These are phyloP conservation scores for Phytopythium chamaehyphon DNA, from an alignment of 352 stramenopile species.

Conservation along the genomic window DNA sequence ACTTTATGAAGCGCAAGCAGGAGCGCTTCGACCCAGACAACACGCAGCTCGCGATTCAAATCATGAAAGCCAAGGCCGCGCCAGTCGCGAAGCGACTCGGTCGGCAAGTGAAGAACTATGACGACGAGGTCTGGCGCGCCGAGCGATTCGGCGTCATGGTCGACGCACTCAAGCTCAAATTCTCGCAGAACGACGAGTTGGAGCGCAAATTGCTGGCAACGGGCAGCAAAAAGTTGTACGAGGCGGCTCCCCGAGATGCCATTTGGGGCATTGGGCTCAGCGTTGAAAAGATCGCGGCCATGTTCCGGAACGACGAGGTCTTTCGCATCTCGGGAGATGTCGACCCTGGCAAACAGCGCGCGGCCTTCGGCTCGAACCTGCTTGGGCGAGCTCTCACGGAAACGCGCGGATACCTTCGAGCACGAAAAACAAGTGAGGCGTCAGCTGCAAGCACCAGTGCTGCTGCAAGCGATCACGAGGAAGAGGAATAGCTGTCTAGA, in stretches of 20 bases:
- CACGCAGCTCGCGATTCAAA: conserved; percentile 25
- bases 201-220: conserved; percentile 34
- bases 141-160: conserved; percentile 47
- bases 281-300: conserved; percentile 26
- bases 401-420: conserved; percentile 34
- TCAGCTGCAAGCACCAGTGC: conserved; percentile 10
- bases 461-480: too few species aligned
- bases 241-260: conserved; percentile 38
- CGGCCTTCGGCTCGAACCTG: conserved; percentile 50
- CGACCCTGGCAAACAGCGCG: conserved; percentile 16
- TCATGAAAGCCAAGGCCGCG: conserved; percentile 43
- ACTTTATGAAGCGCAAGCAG: conserved; percentile 73
- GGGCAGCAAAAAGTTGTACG: conserved; percentile 43
- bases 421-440: too few species aligned
- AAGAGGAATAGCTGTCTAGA: too few species aligned
- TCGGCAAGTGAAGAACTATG: conserved; percentile 47
- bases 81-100: conserved; percentile 46
- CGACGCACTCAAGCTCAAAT: conserved; percentile 64
- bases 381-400: conserved; percentile 54
- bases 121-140: conserved; percentile 38
- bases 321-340: conserved; percentile 42
- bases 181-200: conserved; percentile 28
- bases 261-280: conserved; percentile 65
- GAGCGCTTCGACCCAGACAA: conserved; percentile 57
- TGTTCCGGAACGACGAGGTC: conserved; percentile 26